A percentile compares a stretch with the other conserved stretches of the same genome.
These are phyloP conservation scores for Helicostylum pulchrum DNA, from an alignment of 192 early-diverging fungal genomes.

Conservation along the genomic window DNA sequence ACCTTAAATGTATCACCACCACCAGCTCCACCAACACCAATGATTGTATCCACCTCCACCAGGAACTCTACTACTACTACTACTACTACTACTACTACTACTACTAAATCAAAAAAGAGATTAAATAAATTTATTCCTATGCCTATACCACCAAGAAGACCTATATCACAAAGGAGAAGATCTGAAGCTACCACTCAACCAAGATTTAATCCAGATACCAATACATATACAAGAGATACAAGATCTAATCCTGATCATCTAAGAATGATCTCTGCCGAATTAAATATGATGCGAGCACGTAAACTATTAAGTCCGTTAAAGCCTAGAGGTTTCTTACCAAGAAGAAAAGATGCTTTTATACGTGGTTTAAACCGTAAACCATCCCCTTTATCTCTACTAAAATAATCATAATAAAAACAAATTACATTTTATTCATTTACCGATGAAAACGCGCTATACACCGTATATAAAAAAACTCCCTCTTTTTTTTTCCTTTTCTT, in stretches of 20 bases:
- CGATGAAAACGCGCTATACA: no score
- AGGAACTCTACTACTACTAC: not conserved
- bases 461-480: no score
- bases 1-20: slow-evolving; percentile 16
- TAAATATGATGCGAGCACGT: slow-evolving; percentile 53
- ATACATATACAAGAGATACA: slow-evolving; percentile 44
- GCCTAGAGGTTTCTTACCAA: slow-evolving; percentile 37
- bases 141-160: slow-evolving; percentile 23
- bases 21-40: not conserved
- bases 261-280: slow-evolving; percentile 53
- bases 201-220: slow-evolving; percentile 32
- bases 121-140: slow-evolving; percentile 25
- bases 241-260: slow-evolving; percentile 52
- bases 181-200: slow-evolving; percentile 39
- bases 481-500: slow-evolving; percentile 10
- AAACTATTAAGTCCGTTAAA: slow-evolving; percentile 50
- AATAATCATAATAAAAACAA: not conserved
- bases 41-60: not conserved
- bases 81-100: not conserved
- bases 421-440: no score
- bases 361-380: slow-evolving; percentile 5
- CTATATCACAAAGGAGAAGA: slow-evolving; percentile 15
- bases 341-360: slow-evolving; percentile 32
- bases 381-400: not conserved
- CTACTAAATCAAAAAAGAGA: not conserved